Percentiles rank a stretch among this genome's conserved stretches.
Evolutionary conservation across 768 basidiomycete species (phyloP).

Genomic region (Phylloporus arenicola): DNA sequence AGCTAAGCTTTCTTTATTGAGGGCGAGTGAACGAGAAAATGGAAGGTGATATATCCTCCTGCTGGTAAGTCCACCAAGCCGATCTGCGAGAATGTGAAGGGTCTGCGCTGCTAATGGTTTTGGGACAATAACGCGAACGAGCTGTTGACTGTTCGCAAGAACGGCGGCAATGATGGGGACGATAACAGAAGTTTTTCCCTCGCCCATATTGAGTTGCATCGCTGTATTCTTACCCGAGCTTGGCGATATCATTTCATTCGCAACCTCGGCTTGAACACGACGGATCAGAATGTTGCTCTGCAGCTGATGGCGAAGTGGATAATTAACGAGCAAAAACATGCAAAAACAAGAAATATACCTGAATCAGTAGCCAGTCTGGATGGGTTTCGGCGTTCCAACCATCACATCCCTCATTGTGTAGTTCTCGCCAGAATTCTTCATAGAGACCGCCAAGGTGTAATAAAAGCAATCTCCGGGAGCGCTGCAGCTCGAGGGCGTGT

Average conservation of each 20-base stretch:
- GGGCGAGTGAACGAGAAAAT: constrained; percentile 36
- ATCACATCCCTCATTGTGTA: too few relatives aligned
- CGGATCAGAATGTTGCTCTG: constrained; percentile 42
- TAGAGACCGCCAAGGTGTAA: background rate
- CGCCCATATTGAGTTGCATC: constrained; percentile 54
- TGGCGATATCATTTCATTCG: constrained; percentile 43
- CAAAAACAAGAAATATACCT: too few relatives aligned
- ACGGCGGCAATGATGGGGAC: constrained; percentile 38
- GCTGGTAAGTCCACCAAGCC: constrained; percentile 39
- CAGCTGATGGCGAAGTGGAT: constrained; percentile 31
- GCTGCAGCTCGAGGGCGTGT: constrained; percentile 27
- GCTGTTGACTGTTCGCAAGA: constrained; percentile 37
- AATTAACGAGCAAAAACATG: too few relatives aligned
- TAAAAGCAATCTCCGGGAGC: background rate
- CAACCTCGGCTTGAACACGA: constrained; percentile 37
- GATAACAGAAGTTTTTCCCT: constrained; percentile 45
- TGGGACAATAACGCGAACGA: constrained; percentile 43
- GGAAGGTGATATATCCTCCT: constrained; percentile 43
- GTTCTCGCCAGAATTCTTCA: constrained; percentile 6
- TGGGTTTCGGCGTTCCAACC: background rate
- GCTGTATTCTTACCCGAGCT: constrained; percentile 29
- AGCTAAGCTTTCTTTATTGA: constrained; percentile 6
- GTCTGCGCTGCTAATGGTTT: constrained; percentile 41
- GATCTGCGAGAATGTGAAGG: constrained; percentile 39
- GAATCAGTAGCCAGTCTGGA: constrained; percentile 2